phyloP scores from a whole-genome alignment of 768 basidiomycete genomes.

The Phlegmacium glaucopus region DNA sequence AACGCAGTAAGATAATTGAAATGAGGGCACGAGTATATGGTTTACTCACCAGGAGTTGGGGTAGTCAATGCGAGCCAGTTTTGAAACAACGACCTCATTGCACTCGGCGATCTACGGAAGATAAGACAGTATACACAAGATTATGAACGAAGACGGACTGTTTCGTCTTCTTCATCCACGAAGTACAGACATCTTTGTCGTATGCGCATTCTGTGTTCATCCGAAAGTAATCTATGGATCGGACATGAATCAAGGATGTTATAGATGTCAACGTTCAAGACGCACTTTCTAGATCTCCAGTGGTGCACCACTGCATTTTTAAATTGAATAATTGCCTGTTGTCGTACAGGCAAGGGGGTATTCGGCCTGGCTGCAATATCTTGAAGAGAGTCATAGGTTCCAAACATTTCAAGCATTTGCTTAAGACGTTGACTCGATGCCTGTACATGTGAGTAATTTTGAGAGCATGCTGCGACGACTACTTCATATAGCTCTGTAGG shows the following conservation, averaged over 20 bases:
- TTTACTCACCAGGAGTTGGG: constrained; percentile 62
- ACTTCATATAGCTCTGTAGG: constrained; percentile 65
- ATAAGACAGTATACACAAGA: background rate
- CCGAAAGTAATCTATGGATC: constrained; percentile 55
- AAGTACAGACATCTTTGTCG: constrained; percentile 62
- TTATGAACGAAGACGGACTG: constrained; percentile 37
- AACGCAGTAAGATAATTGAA: background rate
- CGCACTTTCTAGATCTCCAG: constrained; percentile 79
- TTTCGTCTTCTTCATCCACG: constrained; percentile 75
- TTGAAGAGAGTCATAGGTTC: constrained; percentile 68
- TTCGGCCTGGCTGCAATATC: constrained; percentile 64
- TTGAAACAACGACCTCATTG: constrained; percentile 71
- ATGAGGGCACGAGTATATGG: background rate
- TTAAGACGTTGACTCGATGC: constrained; percentile 59
- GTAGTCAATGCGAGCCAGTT: constrained; percentile 76
- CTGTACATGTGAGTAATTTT: constrained; percentile 56
- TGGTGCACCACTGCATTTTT: constrained; percentile 74
- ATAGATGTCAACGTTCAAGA: background rate
- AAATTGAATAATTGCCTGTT: constrained; percentile 85
- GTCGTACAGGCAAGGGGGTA: constrained; percentile 64
- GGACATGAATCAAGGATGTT: constrained; percentile 7
- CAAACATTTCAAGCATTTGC: constrained; percentile 61
- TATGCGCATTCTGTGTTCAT: constrained; percentile 65
- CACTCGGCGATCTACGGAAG: constrained; percentile 67
- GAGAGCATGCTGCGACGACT: constrained; percentile 67